Conservation (phyloP, 2,329 filamentous ascomycete species). For the Chalara sp. region DNA sequence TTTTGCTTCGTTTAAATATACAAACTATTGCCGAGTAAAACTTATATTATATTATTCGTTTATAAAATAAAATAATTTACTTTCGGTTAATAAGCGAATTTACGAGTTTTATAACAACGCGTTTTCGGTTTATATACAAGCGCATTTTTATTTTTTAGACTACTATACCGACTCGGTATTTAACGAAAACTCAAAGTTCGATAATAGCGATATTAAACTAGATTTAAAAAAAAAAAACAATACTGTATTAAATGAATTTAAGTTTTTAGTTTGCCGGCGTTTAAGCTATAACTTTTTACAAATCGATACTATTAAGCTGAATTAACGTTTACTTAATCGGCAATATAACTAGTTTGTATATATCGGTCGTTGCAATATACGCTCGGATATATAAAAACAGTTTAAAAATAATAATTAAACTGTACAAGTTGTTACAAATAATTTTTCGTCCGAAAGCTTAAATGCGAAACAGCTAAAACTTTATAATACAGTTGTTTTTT, state of each 20-base stretch:
- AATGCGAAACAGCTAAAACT: conserved; percentile 6
- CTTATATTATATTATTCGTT: conserved; percentile 4
- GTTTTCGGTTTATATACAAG: background rate
- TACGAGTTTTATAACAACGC: background rate
- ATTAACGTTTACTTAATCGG: background rate
- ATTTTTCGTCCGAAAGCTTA: conserved; percentile 1
- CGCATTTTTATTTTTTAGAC: background rate
- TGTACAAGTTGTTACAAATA: conserved; percentile 1
- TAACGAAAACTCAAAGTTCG: background rate
- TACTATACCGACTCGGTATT: background rate
- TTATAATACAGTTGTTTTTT: conserved; percentile 3
- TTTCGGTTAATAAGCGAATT: background rate
- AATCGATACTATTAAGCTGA: background rate
- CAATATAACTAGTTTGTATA: conserved; percentile 5
- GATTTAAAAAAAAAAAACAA: background rate
- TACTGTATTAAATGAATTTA: conserved; percentile 1
- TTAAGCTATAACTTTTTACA: background rate
- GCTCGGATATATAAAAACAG: background rate
- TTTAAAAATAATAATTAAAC: conserved; percentile 3
- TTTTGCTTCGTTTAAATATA: background rate
- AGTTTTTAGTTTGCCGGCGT: conserved; percentile 2
- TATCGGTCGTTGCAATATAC: background rate
- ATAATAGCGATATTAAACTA: background rate
- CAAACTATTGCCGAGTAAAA: conserved; percentile 3
- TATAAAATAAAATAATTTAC: background rate